Base-by-base conservation (phyloP, 2,329 filamentous ascomycete genomes). In the Colletotrichum siamense region DNA sequence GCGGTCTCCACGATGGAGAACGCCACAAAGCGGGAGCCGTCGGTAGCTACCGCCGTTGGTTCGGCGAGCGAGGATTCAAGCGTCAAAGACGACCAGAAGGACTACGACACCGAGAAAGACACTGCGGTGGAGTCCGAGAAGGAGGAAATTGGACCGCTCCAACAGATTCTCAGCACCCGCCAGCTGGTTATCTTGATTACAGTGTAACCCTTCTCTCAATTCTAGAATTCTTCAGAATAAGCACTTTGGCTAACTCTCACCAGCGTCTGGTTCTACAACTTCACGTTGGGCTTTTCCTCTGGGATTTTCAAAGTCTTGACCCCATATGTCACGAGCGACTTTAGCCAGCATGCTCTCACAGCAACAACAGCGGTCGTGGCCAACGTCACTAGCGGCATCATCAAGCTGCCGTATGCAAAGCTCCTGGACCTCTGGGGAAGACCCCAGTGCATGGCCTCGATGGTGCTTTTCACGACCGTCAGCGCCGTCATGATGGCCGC, bases 401-500 rank as follows among this genome's bases (percentile, higher is more conserved):
- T 69, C 66, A 69, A 69, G 32, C 66, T 69, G 8, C 77, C 79
- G 2, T 62, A 80, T 10, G 84, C 85, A 12, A 86, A 85, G 77
- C 79, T 85, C 12, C 81, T 83, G 13, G 84, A 86, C 69, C 79
- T 85, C 10, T 86, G 82, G 77, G 84, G 84, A 24, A 83, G 84
- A 16, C 79, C 82, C 6, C 81, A 86, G 72, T 82, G 81, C 10
- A 85, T 84, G 71, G 76, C 80, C 2, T 63, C 85, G 34, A 81
- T 80, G 57, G 77, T 84, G 9, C 34, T 80, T 4, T 75, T 84
- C 30, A 83, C 80, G 69, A 85, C 88, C 64, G 84, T 89, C 68
- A 84, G 86, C 12, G 63, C 91, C 71, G 85, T 90, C 64, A 85
- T 93, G 79, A 91, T 91, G 84, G 91, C 91, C 22, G 84, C 86